phyloP scores from a whole-genome alignment of 768 basidiomycete species.

The Tremella yokohamensis region DNA sequence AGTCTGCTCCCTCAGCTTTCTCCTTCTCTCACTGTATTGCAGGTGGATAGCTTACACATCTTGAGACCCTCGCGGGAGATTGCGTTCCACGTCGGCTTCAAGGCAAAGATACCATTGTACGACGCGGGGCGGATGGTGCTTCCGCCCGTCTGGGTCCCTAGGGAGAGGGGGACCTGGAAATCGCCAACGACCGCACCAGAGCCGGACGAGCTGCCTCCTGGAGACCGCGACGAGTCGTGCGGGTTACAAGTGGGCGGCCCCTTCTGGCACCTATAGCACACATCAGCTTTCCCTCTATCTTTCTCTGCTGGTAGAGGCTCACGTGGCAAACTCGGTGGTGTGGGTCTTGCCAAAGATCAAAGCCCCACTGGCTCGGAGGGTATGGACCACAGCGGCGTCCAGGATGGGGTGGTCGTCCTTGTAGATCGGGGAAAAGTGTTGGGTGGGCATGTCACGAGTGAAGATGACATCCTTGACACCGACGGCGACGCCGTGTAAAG shows the following conservation, averaged over 20 bases:
- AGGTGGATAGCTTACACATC: conserved; percentile 6
- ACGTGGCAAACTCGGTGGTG: conserved; percentile 36
- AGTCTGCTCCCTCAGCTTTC: background rate
- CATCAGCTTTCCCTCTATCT: no score
- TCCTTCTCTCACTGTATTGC: no score
- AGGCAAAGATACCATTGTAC: conserved; percentile 41
- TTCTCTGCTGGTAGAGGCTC: no score
- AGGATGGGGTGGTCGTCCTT: conserved; percentile 24
- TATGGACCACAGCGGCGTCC: conserved; percentile 32
- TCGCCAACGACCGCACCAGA: conserved; percentile 43
- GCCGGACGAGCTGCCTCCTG: conserved; percentile 44
- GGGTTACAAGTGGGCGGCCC: conserved; percentile 24
- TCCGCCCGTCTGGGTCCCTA: conserved; percentile 28
- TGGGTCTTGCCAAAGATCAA: conserved; percentile 42
- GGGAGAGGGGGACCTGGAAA: conserved; percentile 33
- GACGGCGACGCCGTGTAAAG: conserved; percentile 39
- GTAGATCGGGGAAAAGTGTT: conserved; percentile 36
- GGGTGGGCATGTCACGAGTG: conserved; percentile 30
- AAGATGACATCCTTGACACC: conserved; percentile 44
- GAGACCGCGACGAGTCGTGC: conserved; percentile 29
- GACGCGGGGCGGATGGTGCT: conserved; percentile 38
- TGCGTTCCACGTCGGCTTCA: conserved; percentile 42
- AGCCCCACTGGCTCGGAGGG: conserved; percentile 32
- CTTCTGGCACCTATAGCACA: no score
- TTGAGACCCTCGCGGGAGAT: conserved; percentile 43